phyloP scores from a whole-genome alignment of 2,329 filamentous ascomycete species.

The Zymoseptoria pseudotritici region DNA sequence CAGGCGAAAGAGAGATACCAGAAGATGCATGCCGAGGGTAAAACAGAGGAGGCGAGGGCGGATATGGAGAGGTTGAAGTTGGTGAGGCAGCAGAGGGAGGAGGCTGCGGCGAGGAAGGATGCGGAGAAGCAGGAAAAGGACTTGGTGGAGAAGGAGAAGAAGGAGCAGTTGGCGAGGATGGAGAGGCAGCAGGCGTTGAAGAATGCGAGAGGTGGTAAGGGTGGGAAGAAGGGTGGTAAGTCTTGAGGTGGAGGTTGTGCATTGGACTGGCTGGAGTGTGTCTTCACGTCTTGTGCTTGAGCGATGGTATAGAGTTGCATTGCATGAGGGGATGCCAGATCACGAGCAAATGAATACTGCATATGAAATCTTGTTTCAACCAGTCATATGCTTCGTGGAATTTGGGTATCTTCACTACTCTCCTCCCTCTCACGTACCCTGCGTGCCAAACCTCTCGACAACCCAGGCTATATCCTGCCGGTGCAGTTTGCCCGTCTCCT shows the following conservation, averaged over 20 bases:
- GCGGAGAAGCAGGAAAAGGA: constrained; percentile 50
- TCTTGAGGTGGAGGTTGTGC: constrained; percentile 12
- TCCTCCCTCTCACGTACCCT: neutral
- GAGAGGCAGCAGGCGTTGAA: constrained; percentile 39
- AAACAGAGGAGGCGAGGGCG: constrained; percentile 90
- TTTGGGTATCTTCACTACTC: neutral
- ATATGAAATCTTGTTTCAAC: neutral
- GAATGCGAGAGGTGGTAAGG: constrained; percentile 34
- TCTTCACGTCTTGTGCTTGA: neutral
- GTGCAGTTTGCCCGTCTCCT: constrained; percentile 28
- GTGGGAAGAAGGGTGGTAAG: constrained; percentile 39
- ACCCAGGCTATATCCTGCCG: constrained; percentile 34
- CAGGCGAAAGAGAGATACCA: constrained; percentile 85
- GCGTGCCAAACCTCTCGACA: constrained; percentile 7
- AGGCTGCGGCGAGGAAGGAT: constrained; percentile 74
- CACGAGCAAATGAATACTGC: neutral
- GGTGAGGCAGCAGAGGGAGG: constrained; percentile 78
- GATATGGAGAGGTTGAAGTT: constrained; percentile 76
- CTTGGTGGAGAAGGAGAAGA: constrained; percentile 50
- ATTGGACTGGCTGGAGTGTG: neutral
- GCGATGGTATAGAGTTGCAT: neutral
- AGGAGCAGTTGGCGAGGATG: constrained; percentile 41
- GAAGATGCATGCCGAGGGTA: constrained; percentile 87
- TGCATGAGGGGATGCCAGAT: neutral
- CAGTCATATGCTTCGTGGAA: neutral